phyloP scores from a whole-genome alignment of 163 green algal species.

The Picocystis sp. region DNA sequence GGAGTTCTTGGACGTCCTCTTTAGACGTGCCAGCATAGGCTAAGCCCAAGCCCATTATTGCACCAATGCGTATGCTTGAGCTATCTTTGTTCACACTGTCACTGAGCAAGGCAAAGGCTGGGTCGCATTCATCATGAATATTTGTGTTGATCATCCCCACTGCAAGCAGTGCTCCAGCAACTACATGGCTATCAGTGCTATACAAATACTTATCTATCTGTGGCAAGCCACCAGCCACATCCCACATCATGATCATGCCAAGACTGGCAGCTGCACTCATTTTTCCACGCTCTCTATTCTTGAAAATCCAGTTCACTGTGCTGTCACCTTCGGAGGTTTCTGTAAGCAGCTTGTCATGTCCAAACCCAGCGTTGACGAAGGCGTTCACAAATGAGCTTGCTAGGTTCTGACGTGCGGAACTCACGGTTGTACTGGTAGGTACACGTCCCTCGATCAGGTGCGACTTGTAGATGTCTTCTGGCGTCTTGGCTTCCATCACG shows the following conservation, averaged over 20 bases:
- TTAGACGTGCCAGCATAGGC: conserved; percentile 78
- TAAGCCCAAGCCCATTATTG: conserved; percentile 84
- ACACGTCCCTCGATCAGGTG: conserved; percentile 65
- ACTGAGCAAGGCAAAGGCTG: conserved; percentile 83
- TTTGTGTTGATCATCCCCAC: conserved; percentile 77
- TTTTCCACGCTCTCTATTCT: conserved; percentile 88
- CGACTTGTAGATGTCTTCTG: conserved; percentile 93
- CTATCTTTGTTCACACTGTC: conserved; percentile 56
- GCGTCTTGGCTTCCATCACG: conserved; percentile 89
- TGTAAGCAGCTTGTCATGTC: conserved; percentile 54
- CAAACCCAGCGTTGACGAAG: conserved; percentile 96
- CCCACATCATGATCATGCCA: conserved; percentile 85
- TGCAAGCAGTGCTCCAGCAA: conserved; percentile 71
- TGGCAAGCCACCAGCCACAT: conserved; percentile 86
- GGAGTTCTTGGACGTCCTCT: conserved; percentile 59
- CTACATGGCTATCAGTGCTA: conserved; percentile 35
- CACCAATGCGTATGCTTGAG: conserved; percentile 41
- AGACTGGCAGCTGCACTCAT: conserved; percentile 72
- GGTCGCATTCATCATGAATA: conserved; percentile 85
- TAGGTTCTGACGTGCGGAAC: conserved; percentile 83
- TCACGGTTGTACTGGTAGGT: conserved; percentile 30
- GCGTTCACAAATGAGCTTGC: conserved; percentile 91
- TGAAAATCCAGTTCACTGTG: conserved; percentile 34
- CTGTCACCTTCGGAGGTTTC: conserved; percentile 18
- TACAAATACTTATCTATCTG: conserved; percentile 88